These are phyloP conservation scores for Globisporangium recalcitrans DNA, from an alignment of 352 stramenopile species.

Conservation along the genomic window DNA sequence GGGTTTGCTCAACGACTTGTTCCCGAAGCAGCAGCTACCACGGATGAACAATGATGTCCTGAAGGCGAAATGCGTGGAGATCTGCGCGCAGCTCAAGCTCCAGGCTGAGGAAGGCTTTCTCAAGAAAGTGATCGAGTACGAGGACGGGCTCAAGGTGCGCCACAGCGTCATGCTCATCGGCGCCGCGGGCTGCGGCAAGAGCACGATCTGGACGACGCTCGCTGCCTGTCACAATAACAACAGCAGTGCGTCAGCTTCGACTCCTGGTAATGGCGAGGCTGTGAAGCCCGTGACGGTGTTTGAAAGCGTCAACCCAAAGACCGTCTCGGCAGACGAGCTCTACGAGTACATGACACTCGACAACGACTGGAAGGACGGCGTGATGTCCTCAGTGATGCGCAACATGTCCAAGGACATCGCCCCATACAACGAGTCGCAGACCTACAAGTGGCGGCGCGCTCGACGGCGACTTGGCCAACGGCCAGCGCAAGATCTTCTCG, in stretches of 20 bases:
- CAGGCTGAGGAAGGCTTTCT: slow-evolving; percentile 94
- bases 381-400: slow-evolving; percentile 95
- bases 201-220: slow-evolving; percentile 94
- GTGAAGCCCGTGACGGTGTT: slow-evolving; percentile 90
- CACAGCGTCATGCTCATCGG: slow-evolving; percentile 97
- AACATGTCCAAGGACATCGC: slow-evolving; percentile 92
- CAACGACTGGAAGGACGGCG: slow-evolving; percentile 97
- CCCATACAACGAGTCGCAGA: slow-evolving; percentile 87
- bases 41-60: slow-evolving; percentile 39
- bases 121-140: slow-evolving; percentile 93
- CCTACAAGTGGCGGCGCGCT: slow-evolving; percentile 88
- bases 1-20: slow-evolving; percentile 91
- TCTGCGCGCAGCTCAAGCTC: slow-evolving; percentile 67
- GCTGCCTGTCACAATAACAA: slow-evolving; percentile 64
- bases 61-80: slow-evolving; percentile 34
- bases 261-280: slow-evolving; percentile 26
- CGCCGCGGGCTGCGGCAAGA: slow-evolving; percentile 92
- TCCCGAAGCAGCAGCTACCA: slow-evolving; percentile 58
- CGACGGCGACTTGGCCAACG: slow-evolving; percentile 88
- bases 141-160: slow-evolving; percentile 92
- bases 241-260: background rate
- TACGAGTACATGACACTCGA: slow-evolving; percentile 96
- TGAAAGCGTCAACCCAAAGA: slow-evolving; percentile 95
- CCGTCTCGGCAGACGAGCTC: slow-evolving; percentile 90
- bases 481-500: slow-evolving; percentile 57